These are phyloP conservation scores for Pseudopyricularia cyperi DNA, from an alignment of 2,329 filamentous ascomycete genomes.

Conservation along the genomic window DNA sequence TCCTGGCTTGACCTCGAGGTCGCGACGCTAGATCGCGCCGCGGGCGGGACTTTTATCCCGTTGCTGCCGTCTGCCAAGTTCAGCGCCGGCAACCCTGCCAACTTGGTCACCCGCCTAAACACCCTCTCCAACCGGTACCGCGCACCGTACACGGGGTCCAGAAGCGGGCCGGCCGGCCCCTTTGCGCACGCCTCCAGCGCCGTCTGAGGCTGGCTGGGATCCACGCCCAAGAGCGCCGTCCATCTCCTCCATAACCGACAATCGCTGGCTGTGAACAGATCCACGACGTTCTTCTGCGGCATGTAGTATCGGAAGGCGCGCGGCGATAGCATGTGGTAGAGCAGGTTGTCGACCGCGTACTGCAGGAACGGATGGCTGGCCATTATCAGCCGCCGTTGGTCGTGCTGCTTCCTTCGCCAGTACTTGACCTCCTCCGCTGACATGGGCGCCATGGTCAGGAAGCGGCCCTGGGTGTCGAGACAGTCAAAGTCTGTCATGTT, in stretches of 20 bases:
- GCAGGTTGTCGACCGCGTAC: constrained; percentile 17
- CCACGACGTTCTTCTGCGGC: constrained; percentile 15
- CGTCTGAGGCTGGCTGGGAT: constrained; percentile 7
- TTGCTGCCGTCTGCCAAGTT: background rate
- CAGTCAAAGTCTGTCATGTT: constrained; percentile 19
- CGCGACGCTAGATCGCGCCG: too few species aligned
- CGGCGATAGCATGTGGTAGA: constrained; percentile 18
- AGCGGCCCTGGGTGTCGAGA: constrained; percentile 9
- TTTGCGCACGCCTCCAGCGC: constrained; percentile 9
- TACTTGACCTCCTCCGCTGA: constrained; percentile 4
- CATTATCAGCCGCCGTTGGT: constrained; percentile 15
- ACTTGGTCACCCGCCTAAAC: constrained; percentile 12
- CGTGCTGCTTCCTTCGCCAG: constrained; percentile 8
- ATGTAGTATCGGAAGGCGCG: constrained; percentile 17
- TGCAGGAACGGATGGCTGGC: constrained; percentile 18
- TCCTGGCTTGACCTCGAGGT: background rate
- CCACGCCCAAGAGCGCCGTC: constrained; percentile 15
- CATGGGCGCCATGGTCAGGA: background rate
- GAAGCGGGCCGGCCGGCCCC: constrained; percentile 8
- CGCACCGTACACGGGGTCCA: constrained; percentile 17
- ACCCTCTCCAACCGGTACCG: constrained; percentile 16
- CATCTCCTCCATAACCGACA: constrained; percentile 20
- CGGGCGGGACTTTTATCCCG: too few species aligned
- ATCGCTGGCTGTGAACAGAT: constrained; percentile 10
- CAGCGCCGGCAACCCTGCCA: constrained; percentile 4